phyloP scores from a whole-genome alignment of 2,329 filamentous ascomycete genomes.

The Pyrenophora seminiperda region DNA sequence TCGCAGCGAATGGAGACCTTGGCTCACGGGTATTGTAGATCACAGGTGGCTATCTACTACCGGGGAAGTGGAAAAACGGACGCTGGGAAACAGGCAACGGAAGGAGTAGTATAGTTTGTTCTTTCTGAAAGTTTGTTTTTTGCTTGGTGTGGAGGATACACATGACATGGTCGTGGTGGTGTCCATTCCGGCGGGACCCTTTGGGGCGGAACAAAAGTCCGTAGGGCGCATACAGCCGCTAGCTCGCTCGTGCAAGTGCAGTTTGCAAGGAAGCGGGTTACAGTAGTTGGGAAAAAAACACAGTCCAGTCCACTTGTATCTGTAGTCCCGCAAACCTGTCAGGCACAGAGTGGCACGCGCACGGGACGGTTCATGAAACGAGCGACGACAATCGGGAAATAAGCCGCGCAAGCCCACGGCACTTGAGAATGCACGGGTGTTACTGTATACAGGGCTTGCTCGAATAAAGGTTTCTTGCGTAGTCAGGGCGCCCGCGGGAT shows the following conservation, averaged over 20 bases:
- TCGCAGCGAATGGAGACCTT: background rate
- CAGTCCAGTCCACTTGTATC: too few species aligned
- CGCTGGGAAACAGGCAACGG: conserved; percentile 7
- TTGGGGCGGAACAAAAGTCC: background rate
- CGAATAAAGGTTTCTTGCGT: too few species aligned
- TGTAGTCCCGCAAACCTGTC: too few species aligned
- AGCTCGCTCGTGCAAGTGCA: background rate
- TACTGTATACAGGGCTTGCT: too few species aligned
- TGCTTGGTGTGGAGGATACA: background rate
- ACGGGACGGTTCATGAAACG: conserved; percentile 6
- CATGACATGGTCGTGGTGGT: too few species aligned
- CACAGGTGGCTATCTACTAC: background rate
- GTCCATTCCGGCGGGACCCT: too few species aligned
- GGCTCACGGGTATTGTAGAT: background rate
- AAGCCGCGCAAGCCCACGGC: conserved; percentile 7
- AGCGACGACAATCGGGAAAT: too few species aligned
- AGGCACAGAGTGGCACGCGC: too few species aligned
- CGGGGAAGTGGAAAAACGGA: conserved; percentile 1
- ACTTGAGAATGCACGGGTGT: conserved; percentile 3
- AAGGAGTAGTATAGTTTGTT: background rate
- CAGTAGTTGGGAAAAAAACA: too few species aligned
- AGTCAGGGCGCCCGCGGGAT: too few species aligned
- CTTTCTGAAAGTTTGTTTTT: background rate
- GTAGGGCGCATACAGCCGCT: background rate
- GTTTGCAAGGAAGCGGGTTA: too few species aligned